phyloP scores from a whole-genome alignment of 257 asterid genomes.

The Leptodermis oblonga region DNA sequence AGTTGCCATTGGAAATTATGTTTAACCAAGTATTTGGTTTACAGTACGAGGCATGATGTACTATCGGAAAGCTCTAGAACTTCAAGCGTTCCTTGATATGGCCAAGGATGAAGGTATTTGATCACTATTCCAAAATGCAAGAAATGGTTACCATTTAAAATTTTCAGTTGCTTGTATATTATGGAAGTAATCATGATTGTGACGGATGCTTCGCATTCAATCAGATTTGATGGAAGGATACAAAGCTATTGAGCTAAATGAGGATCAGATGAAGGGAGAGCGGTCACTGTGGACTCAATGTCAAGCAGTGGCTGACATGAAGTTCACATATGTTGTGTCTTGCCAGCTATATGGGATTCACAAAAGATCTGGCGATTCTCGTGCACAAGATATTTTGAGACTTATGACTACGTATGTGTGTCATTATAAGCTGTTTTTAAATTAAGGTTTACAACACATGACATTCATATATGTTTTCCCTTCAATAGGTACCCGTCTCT shows the following conservation, averaged over 20 bases:
- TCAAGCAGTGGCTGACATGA: conserved; percentile 99
- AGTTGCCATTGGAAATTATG: conserved; percentile 5
- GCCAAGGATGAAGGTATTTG: conserved; percentile 90
- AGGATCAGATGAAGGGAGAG: conserved; percentile 97
- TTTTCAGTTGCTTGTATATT: neutral
- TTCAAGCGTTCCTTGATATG: conserved; percentile 99
- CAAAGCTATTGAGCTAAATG: conserved; percentile 91
- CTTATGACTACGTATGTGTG: conserved; percentile 83
- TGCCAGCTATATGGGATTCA: conserved; percentile 92
- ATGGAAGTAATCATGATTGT: neutral
- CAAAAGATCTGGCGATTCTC: conserved; percentile 84
- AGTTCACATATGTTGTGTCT: conserved; percentile 92
- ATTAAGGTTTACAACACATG: neutral
- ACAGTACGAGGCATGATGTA: conserved; percentile 99
- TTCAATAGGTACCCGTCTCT: conserved; percentile 85
- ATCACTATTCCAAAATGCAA: conserved; percentile 16
- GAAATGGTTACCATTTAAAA: neutral
- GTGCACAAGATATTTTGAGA: conserved; percentile 89
- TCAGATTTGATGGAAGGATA: conserved; percentile 97
- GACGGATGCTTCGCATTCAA: conserved; percentile 13
- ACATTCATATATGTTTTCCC: conserved; percentile 15
- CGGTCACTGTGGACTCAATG: conserved; percentile 93
- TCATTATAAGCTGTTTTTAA: conserved; percentile 15
- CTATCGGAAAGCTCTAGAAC: conserved; percentile 95
- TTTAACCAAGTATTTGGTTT: neutral